phyloP scores from a whole-genome alignment of 352 stramenopile genomes.

The Detonula confervacea region DNA sequence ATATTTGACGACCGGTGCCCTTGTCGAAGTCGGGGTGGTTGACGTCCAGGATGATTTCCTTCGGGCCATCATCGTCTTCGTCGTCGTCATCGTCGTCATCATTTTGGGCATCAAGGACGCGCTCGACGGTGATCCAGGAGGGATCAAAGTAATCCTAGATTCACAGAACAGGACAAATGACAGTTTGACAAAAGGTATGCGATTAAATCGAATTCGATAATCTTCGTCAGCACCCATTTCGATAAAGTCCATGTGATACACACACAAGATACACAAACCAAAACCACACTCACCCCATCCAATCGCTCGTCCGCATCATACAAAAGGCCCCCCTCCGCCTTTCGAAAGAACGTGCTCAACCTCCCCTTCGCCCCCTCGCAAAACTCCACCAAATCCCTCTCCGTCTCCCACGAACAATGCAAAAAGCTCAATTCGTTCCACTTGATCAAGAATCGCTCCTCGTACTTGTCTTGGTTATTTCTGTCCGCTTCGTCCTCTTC shows the following conservation, averaged over 20 bases:
- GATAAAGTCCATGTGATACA: not conserved
- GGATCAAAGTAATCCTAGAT: constrained; percentile 84
- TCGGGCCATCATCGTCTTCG: constrained; percentile 33
- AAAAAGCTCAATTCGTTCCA: constrained; percentile 98
- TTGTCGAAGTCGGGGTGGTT: constrained; percentile 70
- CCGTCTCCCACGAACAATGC: constrained; percentile 97
- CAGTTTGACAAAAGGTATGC: too few relatives aligned
- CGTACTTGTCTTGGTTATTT: constrained; percentile 69
- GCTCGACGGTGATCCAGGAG: constrained; percentile 76
- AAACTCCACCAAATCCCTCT: constrained; percentile 93
- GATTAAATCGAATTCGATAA: too few relatives aligned
- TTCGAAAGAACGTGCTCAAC: constrained; percentile 84
- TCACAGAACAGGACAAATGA: not conserved
- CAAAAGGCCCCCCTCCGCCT: constrained; percentile 68
- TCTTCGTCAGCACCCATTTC: too few relatives aligned
- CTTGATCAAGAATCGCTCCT: constrained; percentile 99
- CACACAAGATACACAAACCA: not conserved
- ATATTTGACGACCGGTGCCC: constrained; percentile 79
- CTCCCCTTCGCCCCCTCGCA: constrained; percentile 89
- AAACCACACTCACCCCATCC: constrained; percentile 70
- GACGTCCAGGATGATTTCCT: constrained; percentile 77
- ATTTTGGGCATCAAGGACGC: constrained; percentile 74
- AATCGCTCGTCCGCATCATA: constrained; percentile 79
- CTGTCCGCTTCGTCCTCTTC: constrained; percentile 59
- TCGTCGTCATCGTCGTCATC: constrained; percentile 56